phyloP scores from a whole-genome alignment of 106 monocot species.

The Allium sativum region DNA sequence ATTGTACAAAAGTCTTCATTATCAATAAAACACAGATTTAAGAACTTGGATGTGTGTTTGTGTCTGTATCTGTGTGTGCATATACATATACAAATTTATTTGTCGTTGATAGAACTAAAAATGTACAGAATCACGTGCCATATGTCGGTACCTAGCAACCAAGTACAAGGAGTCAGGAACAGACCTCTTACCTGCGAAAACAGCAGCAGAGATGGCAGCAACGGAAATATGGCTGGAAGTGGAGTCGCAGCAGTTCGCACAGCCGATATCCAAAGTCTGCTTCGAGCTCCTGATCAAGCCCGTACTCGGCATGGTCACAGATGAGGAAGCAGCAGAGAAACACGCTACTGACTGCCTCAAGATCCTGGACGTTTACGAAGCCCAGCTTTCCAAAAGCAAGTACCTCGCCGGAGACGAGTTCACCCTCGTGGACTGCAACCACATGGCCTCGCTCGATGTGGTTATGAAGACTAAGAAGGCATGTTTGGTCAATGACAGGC shows the following conservation, averaged over 20 bases:
- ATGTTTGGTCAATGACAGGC: not conserved
- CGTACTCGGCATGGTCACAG: conserved; percentile 10
- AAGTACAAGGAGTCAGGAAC: conserved; percentile 17
- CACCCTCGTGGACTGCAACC: conserved; percentile 17
- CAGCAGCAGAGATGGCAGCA: conserved; percentile 11
- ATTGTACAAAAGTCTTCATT: too few species aligned
- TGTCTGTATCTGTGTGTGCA: too few species aligned
- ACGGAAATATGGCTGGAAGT: conserved; percentile 37
- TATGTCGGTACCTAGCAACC: conserved; percentile 23
- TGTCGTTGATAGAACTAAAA: not conserved
- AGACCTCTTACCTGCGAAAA: conserved; percentile 19
- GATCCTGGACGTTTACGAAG: conserved; percentile 24
- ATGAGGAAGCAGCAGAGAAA: conserved; percentile 15
- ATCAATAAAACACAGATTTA: too few species aligned
- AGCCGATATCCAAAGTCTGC: conserved; percentile 7
- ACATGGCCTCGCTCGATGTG: not conserved
- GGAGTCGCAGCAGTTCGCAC: conserved; percentile 34
- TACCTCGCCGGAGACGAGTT: conserved; percentile 16
- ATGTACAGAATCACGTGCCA: conserved; percentile 32
- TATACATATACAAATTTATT: too few species aligned
- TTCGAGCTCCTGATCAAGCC: conserved; percentile 16
- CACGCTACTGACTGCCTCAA: not conserved
- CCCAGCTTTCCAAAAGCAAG: conserved; percentile 9
- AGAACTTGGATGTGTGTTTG: too few species aligned
- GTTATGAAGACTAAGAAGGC: not conserved